phyloP scores from a whole-genome alignment of 768 basidiomycete genomes.

The Mrakia blollopis region DNA sequence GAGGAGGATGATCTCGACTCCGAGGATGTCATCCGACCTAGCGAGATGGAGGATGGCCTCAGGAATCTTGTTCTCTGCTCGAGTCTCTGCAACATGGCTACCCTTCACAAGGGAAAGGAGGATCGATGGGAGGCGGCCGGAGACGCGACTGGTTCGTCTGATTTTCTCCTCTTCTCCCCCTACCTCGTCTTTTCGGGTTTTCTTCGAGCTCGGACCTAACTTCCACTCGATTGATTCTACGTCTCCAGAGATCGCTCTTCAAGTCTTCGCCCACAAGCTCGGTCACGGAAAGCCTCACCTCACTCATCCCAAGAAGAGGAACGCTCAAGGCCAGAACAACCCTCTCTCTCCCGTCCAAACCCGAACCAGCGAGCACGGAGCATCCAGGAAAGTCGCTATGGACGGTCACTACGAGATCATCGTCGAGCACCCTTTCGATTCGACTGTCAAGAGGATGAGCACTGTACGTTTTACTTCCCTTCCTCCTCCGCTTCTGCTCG shows the following conservation, averaged over 20 bases:
- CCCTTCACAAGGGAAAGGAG: constrained; percentile 42
- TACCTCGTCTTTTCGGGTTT: no score
- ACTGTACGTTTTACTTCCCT: constrained; percentile 5
- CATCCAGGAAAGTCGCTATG: constrained; percentile 16
- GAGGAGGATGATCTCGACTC: constrained; percentile 37
- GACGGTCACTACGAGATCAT: constrained; percentile 44
- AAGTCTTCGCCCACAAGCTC: constrained; percentile 50
- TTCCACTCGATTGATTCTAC: no score
- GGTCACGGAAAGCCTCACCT: constrained; percentile 49
- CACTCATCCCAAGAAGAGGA: constrained; percentile 36
- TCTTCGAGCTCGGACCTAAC: constrained; percentile 32
- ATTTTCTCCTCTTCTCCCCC: no score
- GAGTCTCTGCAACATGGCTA: constrained; percentile 48
- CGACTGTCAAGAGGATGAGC: constrained; percentile 53
- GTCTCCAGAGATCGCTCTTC: constrained; percentile 25
- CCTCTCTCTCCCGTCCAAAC: constrained; percentile 16
- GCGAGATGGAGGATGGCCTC: constrained; percentile 37
- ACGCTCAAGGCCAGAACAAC: constrained; percentile 28
- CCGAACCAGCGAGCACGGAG: constrained; percentile 18
- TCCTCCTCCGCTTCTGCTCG: constrained; percentile 31
- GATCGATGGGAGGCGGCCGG: constrained; percentile 53
- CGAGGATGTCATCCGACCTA: constrained; percentile 38
- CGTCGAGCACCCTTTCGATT: constrained; percentile 52
- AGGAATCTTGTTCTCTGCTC: constrained; percentile 45
- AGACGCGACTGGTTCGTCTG: constrained; percentile 44